phyloP scores from a whole-genome alignment of 768 basidiomycete species.

The Boletus rubroflammeus region DNA sequence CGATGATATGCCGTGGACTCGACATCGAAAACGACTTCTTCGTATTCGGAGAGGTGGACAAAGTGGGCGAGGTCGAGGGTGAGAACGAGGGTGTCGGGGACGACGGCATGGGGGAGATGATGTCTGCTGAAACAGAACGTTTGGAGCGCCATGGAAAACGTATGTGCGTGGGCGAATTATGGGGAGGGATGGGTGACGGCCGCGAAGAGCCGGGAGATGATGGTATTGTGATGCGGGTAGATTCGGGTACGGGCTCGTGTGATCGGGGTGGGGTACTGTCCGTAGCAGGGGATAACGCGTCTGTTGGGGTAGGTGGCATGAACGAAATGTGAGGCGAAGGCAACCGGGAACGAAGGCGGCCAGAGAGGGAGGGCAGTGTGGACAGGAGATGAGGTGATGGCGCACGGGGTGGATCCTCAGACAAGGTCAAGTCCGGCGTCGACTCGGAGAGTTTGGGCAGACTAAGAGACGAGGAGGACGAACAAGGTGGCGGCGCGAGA shows the following conservation, averaged over 20 bases:
- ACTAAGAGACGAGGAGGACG: slow-evolving; percentile 28
- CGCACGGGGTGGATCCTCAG: slow-evolving; percentile 7
- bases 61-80: slow-evolving; percentile 5
- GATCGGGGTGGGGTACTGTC: neutral
- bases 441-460: slow-evolving; percentile 17
- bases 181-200: neutral
- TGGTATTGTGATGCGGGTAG: neutral
- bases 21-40: slow-evolving; percentile 18
- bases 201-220: neutral
- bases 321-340: slow-evolving; percentile 8
- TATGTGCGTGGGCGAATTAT: neutral
- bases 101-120: neutral
- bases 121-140: slow-evolving; percentile 4
- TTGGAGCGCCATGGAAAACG: slow-evolving; percentile 11
- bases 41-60: slow-evolving; percentile 1
- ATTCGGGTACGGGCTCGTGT: neutral
- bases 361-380: slow-evolving; percentile 22
- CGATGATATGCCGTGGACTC: slow-evolving; percentile 23
- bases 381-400: slow-evolving; percentile 27
- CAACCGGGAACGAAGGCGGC: slow-evolving; percentile 7
- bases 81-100: neutral
- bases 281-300: neutral
- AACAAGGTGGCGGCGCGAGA: slow-evolving; percentile 20
- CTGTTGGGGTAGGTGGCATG: slow-evolving; percentile 5
- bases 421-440: neutral